Conservation (phyloP, 129 eudicot species). For the Oenanthe sinensis region DNA sequence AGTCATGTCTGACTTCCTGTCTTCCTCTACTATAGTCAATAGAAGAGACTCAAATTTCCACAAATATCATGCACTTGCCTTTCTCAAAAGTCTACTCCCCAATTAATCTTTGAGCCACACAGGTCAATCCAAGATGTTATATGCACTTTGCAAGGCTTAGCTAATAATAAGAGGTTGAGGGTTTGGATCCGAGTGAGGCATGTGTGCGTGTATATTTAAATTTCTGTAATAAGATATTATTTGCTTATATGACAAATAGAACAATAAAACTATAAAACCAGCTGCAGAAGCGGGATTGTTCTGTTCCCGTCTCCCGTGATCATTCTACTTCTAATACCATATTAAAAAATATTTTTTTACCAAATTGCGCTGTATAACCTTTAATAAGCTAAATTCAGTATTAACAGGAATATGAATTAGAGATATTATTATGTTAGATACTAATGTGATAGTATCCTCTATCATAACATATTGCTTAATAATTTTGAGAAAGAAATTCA, state of each 20-base stretch:
- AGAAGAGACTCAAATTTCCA: neutral
- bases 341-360: neutral
- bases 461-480: slow-evolving; percentile 2
- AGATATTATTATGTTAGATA: neutral
- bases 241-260: neutral
- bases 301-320: neutral
- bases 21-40: neutral
- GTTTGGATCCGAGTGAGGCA: no score
- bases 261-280: neutral
- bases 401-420: neutral
- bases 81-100: neutral
- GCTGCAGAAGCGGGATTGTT: neutral
- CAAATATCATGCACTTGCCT: neutral
- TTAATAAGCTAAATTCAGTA: neutral
- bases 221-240: no score
- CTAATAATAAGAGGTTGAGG: no score
- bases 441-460: neutral
- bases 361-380: neutral
- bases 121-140: neutral
- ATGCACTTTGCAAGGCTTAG: no score
- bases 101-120: neutral
- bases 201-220: no score
- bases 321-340: neutral
- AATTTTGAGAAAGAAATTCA: neutral
- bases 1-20: neutral